phyloP scores from a whole-genome alignment of 2,329 filamentous ascomycete genomes.

The Pestalotiopsis sp. region DNA sequence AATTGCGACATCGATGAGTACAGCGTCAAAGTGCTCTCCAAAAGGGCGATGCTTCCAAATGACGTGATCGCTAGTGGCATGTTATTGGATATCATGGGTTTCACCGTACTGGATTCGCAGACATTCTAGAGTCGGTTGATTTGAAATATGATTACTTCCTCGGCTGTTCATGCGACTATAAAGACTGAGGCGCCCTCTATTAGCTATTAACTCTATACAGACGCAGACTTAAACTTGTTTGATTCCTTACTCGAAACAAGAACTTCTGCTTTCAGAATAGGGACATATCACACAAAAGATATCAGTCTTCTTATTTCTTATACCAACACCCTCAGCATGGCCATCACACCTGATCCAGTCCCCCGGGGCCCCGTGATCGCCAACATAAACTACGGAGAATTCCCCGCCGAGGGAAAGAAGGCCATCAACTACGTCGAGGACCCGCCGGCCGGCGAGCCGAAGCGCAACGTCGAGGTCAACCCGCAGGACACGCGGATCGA shows the following conservation, averaged over 20 bases:
- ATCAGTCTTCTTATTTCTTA: background rate
- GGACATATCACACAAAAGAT: background rate
- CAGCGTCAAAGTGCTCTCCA: background rate
- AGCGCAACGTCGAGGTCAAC: slow-evolving; percentile 64
- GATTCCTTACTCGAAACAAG: background rate
- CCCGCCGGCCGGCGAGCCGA: slow-evolving; percentile 61
- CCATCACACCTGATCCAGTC: slow-evolving; percentile 38
- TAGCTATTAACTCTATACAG: background rate
- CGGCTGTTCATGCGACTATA: background rate
- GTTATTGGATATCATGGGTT: background rate
- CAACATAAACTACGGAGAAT: slow-evolving; percentile 66
- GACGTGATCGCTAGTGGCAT: slow-evolving; percentile 11
- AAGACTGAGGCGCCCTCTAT: background rate
- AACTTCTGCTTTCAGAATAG: background rate
- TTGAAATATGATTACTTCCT: slow-evolving; percentile 9
- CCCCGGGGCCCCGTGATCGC: slow-evolving; percentile 64
- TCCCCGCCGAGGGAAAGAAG: slow-evolving; percentile 59
- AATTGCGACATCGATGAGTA: slow-evolving; percentile 4
- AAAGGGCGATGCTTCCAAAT: slow-evolving; percentile 1
- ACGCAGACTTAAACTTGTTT: background rate
- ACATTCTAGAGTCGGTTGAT: background rate
- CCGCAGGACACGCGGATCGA: slow-evolving; percentile 59
- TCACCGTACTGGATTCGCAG: background rate
- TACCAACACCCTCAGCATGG: slow-evolving; percentile 36
- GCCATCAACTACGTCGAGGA: slow-evolving; percentile 71